Evolutionary conservation across 2,329 filamentous ascomycete genomes (phyloP).

Genomic region (Zarea fungicola): DNA sequence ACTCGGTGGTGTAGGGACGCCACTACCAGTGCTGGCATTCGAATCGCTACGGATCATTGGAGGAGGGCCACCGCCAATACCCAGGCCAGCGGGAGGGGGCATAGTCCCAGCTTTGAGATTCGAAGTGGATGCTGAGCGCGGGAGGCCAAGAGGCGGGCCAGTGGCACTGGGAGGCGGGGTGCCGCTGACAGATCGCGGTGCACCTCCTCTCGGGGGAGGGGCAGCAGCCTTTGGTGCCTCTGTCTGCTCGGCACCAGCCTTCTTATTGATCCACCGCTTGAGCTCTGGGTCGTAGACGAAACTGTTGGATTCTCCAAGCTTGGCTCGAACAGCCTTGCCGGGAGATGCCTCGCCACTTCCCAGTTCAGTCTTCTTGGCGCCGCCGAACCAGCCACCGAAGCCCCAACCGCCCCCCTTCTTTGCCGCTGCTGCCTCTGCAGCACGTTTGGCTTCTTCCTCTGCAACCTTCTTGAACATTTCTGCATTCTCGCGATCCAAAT

Average conservation of each 20-base stretch:
- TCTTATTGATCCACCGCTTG: slow-evolving; percentile 98
- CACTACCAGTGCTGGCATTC: slow-evolving; percentile 37
- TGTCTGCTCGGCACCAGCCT: slow-evolving; percentile 61
- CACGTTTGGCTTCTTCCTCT: slow-evolving; percentile 65
- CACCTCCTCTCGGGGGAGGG: slow-evolving; percentile 66
- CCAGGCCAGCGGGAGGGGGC: slow-evolving; percentile 30
- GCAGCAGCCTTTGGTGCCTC: slow-evolving; percentile 62
- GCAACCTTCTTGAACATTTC: slow-evolving; percentile 83
- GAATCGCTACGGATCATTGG: slow-evolving; percentile 45
- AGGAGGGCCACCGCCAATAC: slow-evolving; percentile 30
- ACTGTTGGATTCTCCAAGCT: slow-evolving; percentile 86
- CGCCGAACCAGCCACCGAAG: slow-evolving; percentile 80
- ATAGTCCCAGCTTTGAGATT: slow-evolving; percentile 24
- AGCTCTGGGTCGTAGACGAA: slow-evolving; percentile 96
- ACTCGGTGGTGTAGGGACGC: slow-evolving; percentile 27
- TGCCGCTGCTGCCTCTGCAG: slow-evolving; percentile 38
- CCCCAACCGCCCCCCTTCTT: slow-evolving; percentile 65
- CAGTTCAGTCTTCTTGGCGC: slow-evolving; percentile 48
- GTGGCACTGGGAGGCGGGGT: slow-evolving; percentile 42
- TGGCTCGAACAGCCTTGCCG: slow-evolving; percentile 76
- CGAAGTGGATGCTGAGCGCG: slow-evolving; percentile 24
- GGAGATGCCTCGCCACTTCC: slow-evolving; percentile 35
- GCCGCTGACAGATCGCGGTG: slow-evolving; percentile 47
- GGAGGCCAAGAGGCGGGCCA: slow-evolving; percentile 28
- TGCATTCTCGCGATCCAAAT: slow-evolving; percentile 73